Base-by-base conservation (phyloP, 1,284 basidiomycete genomes). In the Sporisorium exsertum region DNA sequence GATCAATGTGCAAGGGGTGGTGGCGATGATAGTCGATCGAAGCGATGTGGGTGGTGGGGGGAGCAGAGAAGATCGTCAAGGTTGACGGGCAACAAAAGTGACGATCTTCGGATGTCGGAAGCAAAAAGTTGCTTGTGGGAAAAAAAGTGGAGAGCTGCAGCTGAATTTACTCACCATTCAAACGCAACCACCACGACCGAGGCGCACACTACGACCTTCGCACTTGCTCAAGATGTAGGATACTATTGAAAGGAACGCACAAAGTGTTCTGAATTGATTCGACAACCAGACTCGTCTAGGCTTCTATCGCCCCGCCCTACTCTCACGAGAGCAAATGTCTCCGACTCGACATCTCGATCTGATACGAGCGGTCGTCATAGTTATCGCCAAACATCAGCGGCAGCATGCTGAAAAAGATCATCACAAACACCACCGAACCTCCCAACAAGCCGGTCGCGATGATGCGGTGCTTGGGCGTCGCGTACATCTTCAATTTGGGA, bases 391-490 rank as follows among this genome's bases (percentile, higher is more conserved):
- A 78, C 27, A 72, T 12, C 22, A 54, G 68, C 8, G 75, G 72
- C 24, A 79, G 54, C 45, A 57, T 6, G 2, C 60, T 69, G 55
- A 77, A 80, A 54, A 79, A 62, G 10, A 37, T 33, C 12, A 80
- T 40, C 10, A 68, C 55, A 26, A 62, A 52, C 26, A 64, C 37
- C 7, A 79, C 40, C 3, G 72, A 61, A 8, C 80, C 80, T 13
- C 57, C 67, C 22, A 81, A 37, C 37, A 81, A 27, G 10, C 42
- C 77, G 0, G 52, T 51, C 0, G 80, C 78, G 43, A 80, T 66
- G 53, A 66, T 67, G 15, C 63, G 56, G 37, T 79, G 74, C 35
- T 37, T 63, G 10, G 74, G 80, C n/a, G 80, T 81, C 8, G 66
- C 53, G 47, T 58, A 79, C 55, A 66, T 65, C 63, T 72, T 78